Conservation (phyloP, 2,329 filamentous ascomycete genomes). For the Triangularia verruculosa region DNA sequence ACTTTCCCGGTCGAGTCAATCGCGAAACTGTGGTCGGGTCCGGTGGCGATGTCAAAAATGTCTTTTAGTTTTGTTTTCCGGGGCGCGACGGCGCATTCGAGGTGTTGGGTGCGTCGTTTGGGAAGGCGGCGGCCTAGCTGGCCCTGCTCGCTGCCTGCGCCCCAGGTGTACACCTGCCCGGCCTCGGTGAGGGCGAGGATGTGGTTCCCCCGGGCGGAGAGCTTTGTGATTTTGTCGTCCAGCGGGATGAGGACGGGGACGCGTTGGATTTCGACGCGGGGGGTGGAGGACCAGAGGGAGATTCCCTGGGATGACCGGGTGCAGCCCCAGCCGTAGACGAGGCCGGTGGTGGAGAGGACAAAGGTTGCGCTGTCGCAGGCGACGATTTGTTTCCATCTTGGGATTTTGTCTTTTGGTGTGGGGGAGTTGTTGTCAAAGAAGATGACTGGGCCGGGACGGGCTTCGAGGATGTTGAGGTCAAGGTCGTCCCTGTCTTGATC, state of each 20-base stretch:
- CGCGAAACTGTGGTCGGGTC: constrained; percentile 1
- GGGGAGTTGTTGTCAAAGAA: background rate
- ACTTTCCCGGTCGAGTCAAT: background rate
- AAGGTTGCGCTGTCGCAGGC: background rate
- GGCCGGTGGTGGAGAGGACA: background rate
- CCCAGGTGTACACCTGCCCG: constrained; percentile 3
- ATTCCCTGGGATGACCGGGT: background rate
- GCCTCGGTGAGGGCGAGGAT: background rate
- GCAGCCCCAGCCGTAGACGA: background rate
- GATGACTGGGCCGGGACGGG: background rate
- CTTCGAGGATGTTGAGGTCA: background rate
- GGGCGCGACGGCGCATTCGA: background rate
- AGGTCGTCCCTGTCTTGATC: background rate
- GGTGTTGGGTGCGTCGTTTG: background rate
- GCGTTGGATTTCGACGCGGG: background rate
- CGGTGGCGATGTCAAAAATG: background rate
- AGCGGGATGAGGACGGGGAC: background rate
- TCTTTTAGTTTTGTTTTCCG: background rate
- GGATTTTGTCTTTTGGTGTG: background rate
- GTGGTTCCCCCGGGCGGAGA: background rate
- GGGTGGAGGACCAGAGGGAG: background rate
- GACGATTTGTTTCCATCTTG: background rate
- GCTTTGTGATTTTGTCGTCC: background rate
- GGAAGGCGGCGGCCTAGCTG: background rate
- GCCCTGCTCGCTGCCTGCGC: background rate